Percentiles rank a stretch among this genome's conserved stretches.
Evolutionary conservation across 164 flowering plant species (phyloP).

Genomic region (Vitis rotundifolia): DNA sequence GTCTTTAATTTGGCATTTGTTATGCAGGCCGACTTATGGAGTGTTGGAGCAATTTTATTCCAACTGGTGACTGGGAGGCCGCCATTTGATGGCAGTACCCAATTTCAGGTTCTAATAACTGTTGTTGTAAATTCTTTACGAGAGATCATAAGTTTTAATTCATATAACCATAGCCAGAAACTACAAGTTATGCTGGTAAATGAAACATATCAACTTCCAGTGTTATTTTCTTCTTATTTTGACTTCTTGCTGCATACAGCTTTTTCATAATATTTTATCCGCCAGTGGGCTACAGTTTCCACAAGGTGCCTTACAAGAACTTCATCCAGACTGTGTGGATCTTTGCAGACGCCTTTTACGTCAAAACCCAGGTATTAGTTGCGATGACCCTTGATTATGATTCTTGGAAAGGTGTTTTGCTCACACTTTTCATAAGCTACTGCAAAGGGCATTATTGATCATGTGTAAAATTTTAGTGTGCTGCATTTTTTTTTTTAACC

Average conservation of each 20-base stretch:
- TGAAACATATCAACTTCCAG: neutral
- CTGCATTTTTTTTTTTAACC: too few species aligned
- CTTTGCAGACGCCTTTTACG: slow-evolving; percentile 65
- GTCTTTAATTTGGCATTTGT: neutral
- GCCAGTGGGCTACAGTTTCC: slow-evolving; percentile 55
- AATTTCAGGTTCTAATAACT: slow-evolving; percentile 41
- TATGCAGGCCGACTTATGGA: slow-evolving; percentile 72
- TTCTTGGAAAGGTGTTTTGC: neutral
- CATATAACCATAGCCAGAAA: neutral
- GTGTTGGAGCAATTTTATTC: slow-evolving; percentile 65
- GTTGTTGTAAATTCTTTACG: neutral
- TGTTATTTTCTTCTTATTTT: slow-evolving; percentile 2
- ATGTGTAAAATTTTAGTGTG: too few species aligned
- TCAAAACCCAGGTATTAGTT: slow-evolving; percentile 45
- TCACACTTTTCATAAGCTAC: too few species aligned
- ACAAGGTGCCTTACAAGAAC: slow-evolving; percentile 33
- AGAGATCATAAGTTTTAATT: neutral
- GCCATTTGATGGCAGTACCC: slow-evolving; percentile 59
- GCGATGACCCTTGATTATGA: neutral
- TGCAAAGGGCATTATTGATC: too few species aligned
- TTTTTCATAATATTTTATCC: slow-evolving; percentile 52
- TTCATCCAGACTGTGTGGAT: slow-evolving; percentile 52
- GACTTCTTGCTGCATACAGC: slow-evolving; percentile 33
- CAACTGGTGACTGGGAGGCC: slow-evolving; percentile 65
- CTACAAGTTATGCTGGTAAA: neutral